Conservation (phyloP, 176 grass and related monocot genomes). For the maize (Zea mays) region Zm-B73-REFERENCE-NAM-5.0 NC_050105.1:148562501-148563000, state of each 20-base stretch:
- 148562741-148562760: conserved; percentile 59
- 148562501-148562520: conserved; percentile 51
- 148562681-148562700: conserved; percentile 37
- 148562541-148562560: conserved; percentile 30
- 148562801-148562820: conserved; percentile 84
- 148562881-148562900: conserved; percentile 48
- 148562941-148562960: conserved; percentile 65
- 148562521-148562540: conserved; percentile 32
- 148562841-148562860: conserved; percentile 78
- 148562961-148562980: conserved; percentile 51
- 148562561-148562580: conserved; percentile 29
- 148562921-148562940: conserved; percentile 48
- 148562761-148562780: conserved; percentile 68
- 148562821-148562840: conserved; percentile 67
- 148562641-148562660: conserved; percentile 60
- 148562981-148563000: conserved; percentile 45
- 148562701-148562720: conserved; percentile 54
- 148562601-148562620: conserved; percentile 59
- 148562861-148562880: conserved; percentile 64
- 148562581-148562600: conserved; percentile 38
- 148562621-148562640: conserved; percentile 72
- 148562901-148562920: conserved; percentile 35
- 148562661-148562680: conserved; percentile 1
- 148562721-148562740: conserved; percentile 51
- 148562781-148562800: conserved; percentile 58